Conservation (phyloP, 1,284 basidiomycete species). For the Ganoderma multipileum region DNA sequence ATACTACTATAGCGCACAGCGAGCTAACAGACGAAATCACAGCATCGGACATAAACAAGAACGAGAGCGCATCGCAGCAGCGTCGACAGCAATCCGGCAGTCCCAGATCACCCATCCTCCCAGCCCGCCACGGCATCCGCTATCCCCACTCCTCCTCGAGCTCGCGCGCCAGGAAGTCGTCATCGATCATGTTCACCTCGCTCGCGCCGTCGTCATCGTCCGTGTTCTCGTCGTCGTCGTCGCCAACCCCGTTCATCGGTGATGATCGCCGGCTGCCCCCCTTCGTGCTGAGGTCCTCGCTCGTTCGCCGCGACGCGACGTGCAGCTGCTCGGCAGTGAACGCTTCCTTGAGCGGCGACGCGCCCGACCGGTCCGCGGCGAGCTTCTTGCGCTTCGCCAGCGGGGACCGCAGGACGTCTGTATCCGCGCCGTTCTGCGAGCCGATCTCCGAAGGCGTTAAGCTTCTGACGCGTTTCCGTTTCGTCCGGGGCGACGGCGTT, state of each 20-base stretch:
- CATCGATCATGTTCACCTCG: constrained; percentile 55
- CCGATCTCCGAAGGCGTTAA: constrained; percentile 69
- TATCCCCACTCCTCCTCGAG: constrained; percentile 78
- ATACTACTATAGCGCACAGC: constrained; percentile 23
- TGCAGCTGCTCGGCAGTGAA: constrained; percentile 64
- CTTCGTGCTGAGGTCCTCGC: constrained; percentile 31
- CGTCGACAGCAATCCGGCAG: background rate
- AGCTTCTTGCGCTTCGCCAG: constrained; percentile 80
- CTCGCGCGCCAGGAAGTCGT: constrained; percentile 78
- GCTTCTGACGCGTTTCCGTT: constrained; percentile 74
- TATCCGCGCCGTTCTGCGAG: constrained; percentile 42
- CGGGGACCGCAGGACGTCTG: constrained; percentile 63
- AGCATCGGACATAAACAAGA: constrained; percentile 18
- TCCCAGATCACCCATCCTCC: background rate
- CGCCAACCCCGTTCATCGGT: constrained; percentile 33
- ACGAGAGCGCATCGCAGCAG: constrained; percentile 12
- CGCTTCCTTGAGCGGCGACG: constrained; percentile 71
- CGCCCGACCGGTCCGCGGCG: constrained; percentile 63
- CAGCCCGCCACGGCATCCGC: constrained; percentile 11
- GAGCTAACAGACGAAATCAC: constrained; percentile 11
- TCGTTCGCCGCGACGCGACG: constrained; percentile 13
- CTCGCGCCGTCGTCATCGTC: constrained; percentile 49
- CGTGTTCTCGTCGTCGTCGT: constrained; percentile 46
- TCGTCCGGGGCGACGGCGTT: constrained; percentile 53
- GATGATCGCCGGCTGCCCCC: constrained; percentile 24